Percentiles rank a stretch among this genome's conserved stretches.
Conservation (phyloP, 495 filamentous ascomycete genomes). For the Cercophora sp. region DNA sequence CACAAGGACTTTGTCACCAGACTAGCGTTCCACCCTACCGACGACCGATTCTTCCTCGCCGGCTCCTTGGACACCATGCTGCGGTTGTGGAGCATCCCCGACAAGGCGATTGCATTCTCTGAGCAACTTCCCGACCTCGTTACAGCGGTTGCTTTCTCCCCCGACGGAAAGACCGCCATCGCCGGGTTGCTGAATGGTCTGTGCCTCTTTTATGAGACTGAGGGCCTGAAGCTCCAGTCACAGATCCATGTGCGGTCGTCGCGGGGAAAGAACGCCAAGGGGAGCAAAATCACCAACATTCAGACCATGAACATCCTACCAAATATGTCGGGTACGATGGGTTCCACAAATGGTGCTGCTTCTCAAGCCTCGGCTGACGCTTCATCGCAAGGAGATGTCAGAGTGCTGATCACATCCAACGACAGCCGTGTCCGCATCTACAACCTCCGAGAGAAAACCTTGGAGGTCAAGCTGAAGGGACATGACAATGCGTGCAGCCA, state of each 20-base stretch:
- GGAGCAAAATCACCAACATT: conserved; percentile 96
- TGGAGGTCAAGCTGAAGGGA: conserved; percentile 89
- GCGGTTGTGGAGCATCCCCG: conserved; percentile 93
- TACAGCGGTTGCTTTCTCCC: conserved; percentile 89
- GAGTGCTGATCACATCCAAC: conserved; percentile 88
- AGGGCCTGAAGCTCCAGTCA: conserved; percentile 76
- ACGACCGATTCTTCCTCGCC: conserved; percentile 95
- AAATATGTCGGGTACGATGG: not conserved
- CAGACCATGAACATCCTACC: conserved; percentile 64
- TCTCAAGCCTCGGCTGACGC: conserved; percentile 18
- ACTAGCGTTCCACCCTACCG: conserved; percentile 88
- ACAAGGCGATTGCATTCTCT: conserved; percentile 89
- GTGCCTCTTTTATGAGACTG: conserved; percentile 92
- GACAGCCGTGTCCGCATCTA: conserved; percentile 93
- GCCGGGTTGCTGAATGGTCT: conserved; percentile 82
- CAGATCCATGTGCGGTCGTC: conserved; percentile 89
- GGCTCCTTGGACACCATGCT: conserved; percentile 91
- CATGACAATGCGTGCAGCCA: conserved; percentile 91
- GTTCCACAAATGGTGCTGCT: conserved; percentile 36
- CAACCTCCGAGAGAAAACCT: conserved; percentile 72
- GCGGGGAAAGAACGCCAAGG: conserved; percentile 88
- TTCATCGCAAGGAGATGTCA: conserved; percentile 59
- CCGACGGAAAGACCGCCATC: conserved; percentile 85
- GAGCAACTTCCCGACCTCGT: conserved; percentile 81
- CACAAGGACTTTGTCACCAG: conserved; percentile 95